These are phyloP conservation scores for Entophlyctis helioformis DNA, from an alignment of 192 early-diverging fungal species.

Conservation along the genomic window DNA sequence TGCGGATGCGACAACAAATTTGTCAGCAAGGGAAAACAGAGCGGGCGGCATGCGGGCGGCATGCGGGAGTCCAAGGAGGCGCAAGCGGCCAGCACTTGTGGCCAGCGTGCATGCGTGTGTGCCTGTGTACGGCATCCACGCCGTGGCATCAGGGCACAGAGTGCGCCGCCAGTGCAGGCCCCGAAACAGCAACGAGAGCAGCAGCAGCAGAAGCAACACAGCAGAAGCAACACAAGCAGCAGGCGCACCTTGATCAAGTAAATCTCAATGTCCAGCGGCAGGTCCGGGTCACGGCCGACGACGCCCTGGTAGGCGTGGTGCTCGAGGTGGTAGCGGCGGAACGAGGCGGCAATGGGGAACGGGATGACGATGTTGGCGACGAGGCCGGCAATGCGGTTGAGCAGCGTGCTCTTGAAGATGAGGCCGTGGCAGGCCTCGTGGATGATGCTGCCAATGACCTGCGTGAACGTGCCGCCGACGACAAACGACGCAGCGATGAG, in stretches of 20 bases:
- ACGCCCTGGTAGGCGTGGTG: slow-evolving; percentile 98
- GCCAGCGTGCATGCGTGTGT: too few relatives aligned
- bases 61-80: too few relatives aligned
- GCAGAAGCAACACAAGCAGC: slow-evolving; percentile 22
- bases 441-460: slow-evolving; percentile 71
- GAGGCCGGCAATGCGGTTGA: slow-evolving; percentile 73
- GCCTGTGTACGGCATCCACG: too few relatives aligned
- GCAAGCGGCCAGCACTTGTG: too few relatives aligned
- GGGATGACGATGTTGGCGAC: slow-evolving; percentile 77
- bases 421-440: slow-evolving; percentile 89
- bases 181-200: too few relatives aligned
- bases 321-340: slow-evolving; percentile 66
- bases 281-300: slow-evolving; percentile 82
- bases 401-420: slow-evolving; percentile 53
- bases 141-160: too few relatives aligned
- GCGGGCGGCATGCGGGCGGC: too few relatives aligned
- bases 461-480: slow-evolving; percentile 74
- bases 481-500: slow-evolving; percentile 58
- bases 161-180: too few relatives aligned
- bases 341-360: slow-evolving; percentile 31
- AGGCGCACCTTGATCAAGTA: slow-evolving; percentile 34
- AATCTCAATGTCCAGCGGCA: slow-evolving; percentile 81
- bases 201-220: too few relatives aligned
- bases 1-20: too few relatives aligned
- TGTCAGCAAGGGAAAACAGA: too few relatives aligned